Conservation (phyloP, 2,329 filamentous ascomycete species). For the Diaporthe vaccinii region DNA sequence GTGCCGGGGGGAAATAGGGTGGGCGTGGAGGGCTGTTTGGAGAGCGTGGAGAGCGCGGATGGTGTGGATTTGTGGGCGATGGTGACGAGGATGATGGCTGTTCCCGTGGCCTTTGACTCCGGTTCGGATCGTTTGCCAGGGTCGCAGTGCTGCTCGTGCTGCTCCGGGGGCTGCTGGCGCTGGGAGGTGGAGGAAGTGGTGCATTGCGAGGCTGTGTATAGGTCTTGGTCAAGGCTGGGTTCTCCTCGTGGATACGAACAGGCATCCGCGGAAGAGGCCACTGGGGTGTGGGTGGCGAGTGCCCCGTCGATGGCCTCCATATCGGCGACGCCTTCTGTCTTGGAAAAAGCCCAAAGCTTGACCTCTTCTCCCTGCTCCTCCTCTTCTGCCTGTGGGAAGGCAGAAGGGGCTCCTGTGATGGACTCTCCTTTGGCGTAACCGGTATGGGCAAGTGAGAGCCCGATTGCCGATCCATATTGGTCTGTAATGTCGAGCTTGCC, state of each 20-base stretch:
- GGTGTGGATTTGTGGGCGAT: constrained; percentile 10
- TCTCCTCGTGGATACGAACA: constrained; percentile 29
- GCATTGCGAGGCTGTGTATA: constrained; percentile 39
- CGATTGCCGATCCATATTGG: constrained; percentile 39
- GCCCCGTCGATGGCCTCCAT: constrained; percentile 40
- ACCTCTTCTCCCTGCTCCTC: constrained; percentile 37
- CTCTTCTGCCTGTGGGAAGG: constrained; percentile 34
- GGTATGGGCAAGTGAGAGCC: constrained; percentile 40
- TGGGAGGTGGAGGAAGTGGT: constrained; percentile 36
- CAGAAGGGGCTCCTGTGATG: constrained; percentile 39
- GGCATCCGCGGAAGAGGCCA: constrained; percentile 39
- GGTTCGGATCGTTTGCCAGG: constrained; percentile 16
- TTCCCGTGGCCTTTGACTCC: background rate
- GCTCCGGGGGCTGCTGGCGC: constrained; percentile 24
- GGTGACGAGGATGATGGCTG: background rate
- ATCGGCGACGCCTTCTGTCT: constrained; percentile 36
- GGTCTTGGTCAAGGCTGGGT: constrained; percentile 36
- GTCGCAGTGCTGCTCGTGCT: constrained; percentile 37
- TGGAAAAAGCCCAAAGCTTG: constrained; percentile 39
- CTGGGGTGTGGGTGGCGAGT: constrained; percentile 38
- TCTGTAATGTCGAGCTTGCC: background rate
- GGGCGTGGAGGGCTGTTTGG: background rate
- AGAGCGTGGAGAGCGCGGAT: constrained; percentile 12
- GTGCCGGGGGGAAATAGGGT: background rate
- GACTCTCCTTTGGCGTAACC: constrained; percentile 38